Evolutionary conservation across 371 early-diverging fungal genomes (phyloP), one percentile per base, ranked within the genome.

Genomic region (Dinochytrium kinnereticum): DNA sequence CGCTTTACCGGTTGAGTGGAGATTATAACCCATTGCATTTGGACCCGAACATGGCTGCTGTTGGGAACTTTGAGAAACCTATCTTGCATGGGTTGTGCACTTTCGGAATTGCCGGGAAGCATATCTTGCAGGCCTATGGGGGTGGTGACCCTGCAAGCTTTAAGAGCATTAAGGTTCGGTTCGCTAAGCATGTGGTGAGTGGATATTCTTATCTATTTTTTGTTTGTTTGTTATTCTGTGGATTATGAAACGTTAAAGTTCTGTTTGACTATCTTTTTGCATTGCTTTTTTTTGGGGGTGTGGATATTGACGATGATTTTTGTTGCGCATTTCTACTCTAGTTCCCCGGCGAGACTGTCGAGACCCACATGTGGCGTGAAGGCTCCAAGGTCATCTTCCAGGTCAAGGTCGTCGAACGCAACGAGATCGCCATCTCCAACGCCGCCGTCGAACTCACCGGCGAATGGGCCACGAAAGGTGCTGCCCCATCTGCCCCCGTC

Each of bases 61-160:
- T 97, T 55, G 99, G 96, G 68, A 96, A 97, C 15, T 98, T 98
- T 80, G 91, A 96, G 31, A 91, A 92, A 0, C 99, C 99, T 2
- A 98, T 98, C 74, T 86, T 98, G 49, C 99, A 98, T 76, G 98
- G 98, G 26, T 87, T 98, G 65, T 95, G 95, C 85, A 88, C 94
- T 1, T 94, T 93, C 75, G 98, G 97, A 74, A 87, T 95, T 70
- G 93, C 97, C 51, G 93, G 90, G 44, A 94, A 95, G 80, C 96
- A 96, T 71, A 88, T 98, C 44, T 82, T 96, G 72, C 82, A 89
- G 78, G 81, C 87, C 5, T 95, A 89, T 76, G 90, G 91, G 65
- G 88, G 87, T 73, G 85, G 83, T 67, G 90, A 95, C 71, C 88
- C 94, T 17, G 81, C 85, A 7, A 69, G 70, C 38, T 91, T 97